These are phyloP conservation scores for Jasminum sambac DNA, from an alignment of 257 asterid genomes.

Conservation along the genomic window DNA sequence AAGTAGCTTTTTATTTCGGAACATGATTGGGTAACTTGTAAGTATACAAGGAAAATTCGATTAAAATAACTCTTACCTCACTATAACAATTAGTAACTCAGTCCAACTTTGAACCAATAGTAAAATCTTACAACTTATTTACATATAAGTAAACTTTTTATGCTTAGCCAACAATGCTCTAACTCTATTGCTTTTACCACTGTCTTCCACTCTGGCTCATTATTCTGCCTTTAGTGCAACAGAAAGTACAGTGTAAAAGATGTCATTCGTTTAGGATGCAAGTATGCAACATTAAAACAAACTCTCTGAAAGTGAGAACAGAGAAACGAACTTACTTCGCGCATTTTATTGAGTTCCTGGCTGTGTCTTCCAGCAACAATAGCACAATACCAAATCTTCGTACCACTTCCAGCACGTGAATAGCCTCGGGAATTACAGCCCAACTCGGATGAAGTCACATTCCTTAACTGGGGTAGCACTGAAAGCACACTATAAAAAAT, in stretches of 20 bases:
- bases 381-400: slow-evolving; percentile 92
- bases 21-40: not conserved
- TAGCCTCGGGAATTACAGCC: slow-evolving; percentile 86
- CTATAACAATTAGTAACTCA: not conserved
- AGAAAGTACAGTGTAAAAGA: not conserved
- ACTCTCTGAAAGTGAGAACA: slow-evolving; percentile 3
- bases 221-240: not conserved
- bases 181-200: not conserved
- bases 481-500: slow-evolving; percentile 34
- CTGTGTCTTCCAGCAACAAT: slow-evolving; percentile 86
- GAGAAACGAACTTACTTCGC: slow-evolving; percentile 61
- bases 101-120: not conserved
- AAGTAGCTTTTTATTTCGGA: not conserved
- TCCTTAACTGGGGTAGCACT: slow-evolving; percentile 98
- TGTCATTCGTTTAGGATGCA: not conserved
- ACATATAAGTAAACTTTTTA: not conserved
- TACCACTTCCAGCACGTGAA: slow-evolving; percentile 84
- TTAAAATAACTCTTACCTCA: not conserved
- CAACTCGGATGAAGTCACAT: slow-evolving; percentile 68
- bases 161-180: not conserved
- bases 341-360: slow-evolving; percentile 88
- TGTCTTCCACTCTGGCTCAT: not conserved
- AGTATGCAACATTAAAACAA: not conserved
- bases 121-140: not conserved
- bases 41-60: not conserved